Percentiles rank a stretch among this genome's conserved stretches.
Evolutionary conservation across 1,139 yeast species (phyloP).

Genomic region (Candida buenavistaensis): DNA sequence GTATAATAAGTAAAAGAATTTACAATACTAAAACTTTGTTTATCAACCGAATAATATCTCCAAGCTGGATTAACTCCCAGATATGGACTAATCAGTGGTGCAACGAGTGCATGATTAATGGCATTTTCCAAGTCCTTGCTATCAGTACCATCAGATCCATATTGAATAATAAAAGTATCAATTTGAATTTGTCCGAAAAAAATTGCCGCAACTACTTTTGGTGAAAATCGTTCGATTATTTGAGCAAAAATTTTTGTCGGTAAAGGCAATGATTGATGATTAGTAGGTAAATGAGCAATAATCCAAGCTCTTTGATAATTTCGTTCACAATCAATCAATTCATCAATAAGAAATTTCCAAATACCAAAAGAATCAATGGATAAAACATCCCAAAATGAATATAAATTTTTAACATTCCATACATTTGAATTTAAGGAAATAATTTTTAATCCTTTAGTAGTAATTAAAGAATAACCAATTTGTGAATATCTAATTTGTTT

Average conservation of each 20-base stretch:
- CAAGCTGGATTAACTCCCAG: constrained; percentile 32
- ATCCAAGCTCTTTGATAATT: constrained; percentile 35
- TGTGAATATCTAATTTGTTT: constrained; percentile 31
- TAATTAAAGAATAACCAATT: constrained; percentile 26
- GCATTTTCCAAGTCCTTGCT: constrained; percentile 19
- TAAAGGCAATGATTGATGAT: constrained; percentile 23
- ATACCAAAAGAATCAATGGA: constrained; percentile 27
- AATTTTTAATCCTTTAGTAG: constrained; percentile 28
- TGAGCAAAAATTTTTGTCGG: constrained; percentile 26
- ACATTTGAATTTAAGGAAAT: constrained; percentile 33
- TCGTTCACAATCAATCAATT: constrained; percentile 27
- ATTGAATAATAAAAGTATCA: constrained; percentile 28
- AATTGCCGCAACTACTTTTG: constrained; percentile 32
- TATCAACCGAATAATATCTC: constrained; percentile 34
- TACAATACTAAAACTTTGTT: constrained; percentile 27
- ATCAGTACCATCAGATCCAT: constrained; percentile 21
- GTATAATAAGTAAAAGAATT: constrained; percentile 32
- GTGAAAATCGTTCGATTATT: constrained; percentile 33
- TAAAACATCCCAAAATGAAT: constrained; percentile 21
- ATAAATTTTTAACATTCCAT: constrained; percentile 29
- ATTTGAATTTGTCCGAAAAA: constrained; percentile 29
- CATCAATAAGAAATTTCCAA: constrained; percentile 31
- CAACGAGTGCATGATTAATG: constrained; percentile 29
- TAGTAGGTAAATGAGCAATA: constrained; percentile 29
- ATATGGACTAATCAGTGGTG: constrained; percentile 31